Percentiles rank a stretch among this genome's conserved stretches.
Conservation (phyloP, 2,329 filamentous ascomycete genomes). For the Colletotrichum euphorbiae region DNA sequence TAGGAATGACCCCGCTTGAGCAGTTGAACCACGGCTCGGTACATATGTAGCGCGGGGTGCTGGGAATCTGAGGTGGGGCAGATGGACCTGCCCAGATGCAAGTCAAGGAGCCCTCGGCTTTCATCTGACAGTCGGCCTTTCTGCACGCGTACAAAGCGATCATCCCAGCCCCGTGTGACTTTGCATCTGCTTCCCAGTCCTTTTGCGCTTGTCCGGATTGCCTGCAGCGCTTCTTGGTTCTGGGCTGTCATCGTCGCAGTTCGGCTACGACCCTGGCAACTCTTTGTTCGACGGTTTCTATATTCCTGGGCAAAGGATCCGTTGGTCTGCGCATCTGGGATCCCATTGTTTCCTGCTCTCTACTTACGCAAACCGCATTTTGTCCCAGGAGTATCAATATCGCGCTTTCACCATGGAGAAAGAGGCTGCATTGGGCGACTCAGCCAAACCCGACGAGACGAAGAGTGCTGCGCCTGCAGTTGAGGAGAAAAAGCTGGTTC, state of each 20-base stretch:
- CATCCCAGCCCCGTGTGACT: conserved; percentile 33
- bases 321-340: not conserved
- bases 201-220: conserved; percentile 5
- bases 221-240: conserved; percentile 17
- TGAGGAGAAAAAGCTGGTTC: conserved; percentile 43
- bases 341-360: not conserved
- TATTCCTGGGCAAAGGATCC: not conserved
- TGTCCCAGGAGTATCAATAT: not conserved
- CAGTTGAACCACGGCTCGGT: conserved; percentile 6
- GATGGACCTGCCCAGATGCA: conserved; percentile 38
- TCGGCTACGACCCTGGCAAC: not conserved
- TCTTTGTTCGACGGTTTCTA: conserved; percentile 16
- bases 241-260: conserved; percentile 7
- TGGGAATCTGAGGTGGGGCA: conserved; percentile 37
- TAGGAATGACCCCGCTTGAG: conserved; percentile 29
- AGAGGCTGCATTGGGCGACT: conserved; percentile 29
- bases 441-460: conserved; percentile 36
- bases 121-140: conserved; percentile 39
- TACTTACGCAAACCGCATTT: not conserved
- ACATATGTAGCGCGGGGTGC: conserved; percentile 33
- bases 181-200: conserved; percentile 4
- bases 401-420: conserved; percentile 22
- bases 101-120: conserved; percentile 39
- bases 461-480: conserved; percentile 38
- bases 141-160: conserved; percentile 31